phyloP scores from a whole-genome alignment of 106 monocot species.

The Acanthochlamys bracteata region DNA sequence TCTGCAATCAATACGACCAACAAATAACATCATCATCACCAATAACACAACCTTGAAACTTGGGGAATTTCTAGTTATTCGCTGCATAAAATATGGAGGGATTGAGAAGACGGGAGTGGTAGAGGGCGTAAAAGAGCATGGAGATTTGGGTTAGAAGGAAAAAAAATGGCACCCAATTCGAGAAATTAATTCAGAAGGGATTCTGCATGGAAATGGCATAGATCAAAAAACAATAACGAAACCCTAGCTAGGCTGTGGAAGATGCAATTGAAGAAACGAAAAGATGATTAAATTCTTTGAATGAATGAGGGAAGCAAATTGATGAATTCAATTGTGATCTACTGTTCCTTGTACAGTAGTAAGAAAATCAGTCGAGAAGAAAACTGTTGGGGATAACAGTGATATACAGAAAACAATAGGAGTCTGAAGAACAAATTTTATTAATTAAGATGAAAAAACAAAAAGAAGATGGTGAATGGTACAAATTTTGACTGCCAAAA shows the following conservation, averaged over 20 bases:
- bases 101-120: neutral
- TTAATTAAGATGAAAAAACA: neutral
- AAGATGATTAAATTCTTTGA: too few relatives aligned
- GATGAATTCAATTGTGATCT: neutral
- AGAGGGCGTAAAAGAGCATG: neutral
- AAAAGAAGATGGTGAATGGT: neutral
- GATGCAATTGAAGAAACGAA: too few relatives aligned
- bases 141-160: too few relatives aligned
- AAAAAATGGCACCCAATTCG: neutral
- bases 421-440: neutral
- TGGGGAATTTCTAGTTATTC: neutral
- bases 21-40: neutral
- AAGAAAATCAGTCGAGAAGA: constrained; percentile 4
- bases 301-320: too few relatives aligned
- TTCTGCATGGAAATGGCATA: neutral
- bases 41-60: neutral
- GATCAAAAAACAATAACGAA: neutral
- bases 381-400: neutral
- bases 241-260: neutral
- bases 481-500: constrained; percentile 7
- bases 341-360: neutral
- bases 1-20: constrained; percentile 25
- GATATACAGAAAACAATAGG: neutral
- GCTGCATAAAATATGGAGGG: constrained; percentile 24
- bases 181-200: constrained; percentile 2